Base-by-base conservation (phyloP, 2,329 filamentous ascomycete species). In the Pseudogymnoascus sp. region DNA sequence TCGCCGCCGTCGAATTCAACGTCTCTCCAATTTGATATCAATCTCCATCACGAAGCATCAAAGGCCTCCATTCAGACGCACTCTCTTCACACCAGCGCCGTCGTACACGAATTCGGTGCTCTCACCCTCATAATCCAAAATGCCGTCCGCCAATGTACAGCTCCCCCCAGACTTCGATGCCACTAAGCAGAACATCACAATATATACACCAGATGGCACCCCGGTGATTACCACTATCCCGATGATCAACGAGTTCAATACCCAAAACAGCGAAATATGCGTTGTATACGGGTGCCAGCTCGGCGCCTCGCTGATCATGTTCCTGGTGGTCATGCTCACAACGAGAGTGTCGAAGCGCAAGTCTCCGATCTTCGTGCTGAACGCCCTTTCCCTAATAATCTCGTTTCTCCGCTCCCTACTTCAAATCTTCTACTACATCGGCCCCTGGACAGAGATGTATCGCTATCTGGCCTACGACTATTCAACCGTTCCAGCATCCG, bases 271-370 rank as follows among this genome's bases (percentile, higher is more conserved):
- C 64, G 75, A 75, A 7, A 71, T 80, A 37, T 78, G 75, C 69
- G 83, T 87, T 78, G 83, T 82, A 70, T 86, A 82, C 69, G 83
- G 79, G 36, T 73, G 78, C 34, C 86, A 89, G 70, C 75, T 88
- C 59, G 87, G 87, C 46, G 82, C 85, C 25, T 82, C 82, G 3
- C 63, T 82, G 21, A 72, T 85, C 46, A 78, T 89, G 62, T 74
- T 88, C 40, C 67, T 86, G 34, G 75, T 87, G 25, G 78, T 89
- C 2, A 70, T 84, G 8, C 75, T 88, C 25, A 75, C 89, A 65
- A 88, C 86, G 6, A 79, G 78, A 64, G 72, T 77, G 1, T 80
- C 84, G 65, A 89, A 88, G 73, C 81, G 84, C 59, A 76, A 75
- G 60, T 84, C 82, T 1, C 72, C 77, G 0, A 78, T 89, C 59